These are phyloP conservation scores for Lyophyllum atratum DNA, from an alignment of 768 basidiomycete species.

Conservation along the genomic window DNA sequence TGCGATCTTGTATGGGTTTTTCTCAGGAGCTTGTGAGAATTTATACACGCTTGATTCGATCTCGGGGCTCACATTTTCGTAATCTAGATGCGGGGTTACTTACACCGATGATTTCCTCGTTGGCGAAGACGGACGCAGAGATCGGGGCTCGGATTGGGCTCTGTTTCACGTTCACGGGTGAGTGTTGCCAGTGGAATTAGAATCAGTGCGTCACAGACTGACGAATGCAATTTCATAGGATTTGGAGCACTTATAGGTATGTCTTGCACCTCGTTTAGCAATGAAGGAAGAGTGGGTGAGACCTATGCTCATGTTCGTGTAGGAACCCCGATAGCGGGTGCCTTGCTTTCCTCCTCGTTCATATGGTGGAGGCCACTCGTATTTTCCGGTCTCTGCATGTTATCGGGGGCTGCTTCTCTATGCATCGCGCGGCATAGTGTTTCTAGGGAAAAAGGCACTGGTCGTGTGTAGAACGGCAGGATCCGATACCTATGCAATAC, in stretches of 20 bases:
- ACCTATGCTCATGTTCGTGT: too few relatives aligned
- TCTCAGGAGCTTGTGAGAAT: too few relatives aligned
- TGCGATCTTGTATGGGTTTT: too few relatives aligned
- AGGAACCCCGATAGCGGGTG: conserved; percentile 24
- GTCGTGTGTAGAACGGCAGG: conserved; percentile 20
- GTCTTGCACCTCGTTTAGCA: not conserved
- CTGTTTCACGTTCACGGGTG: conserved; percentile 35
- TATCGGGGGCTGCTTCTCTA: conserved; percentile 10
- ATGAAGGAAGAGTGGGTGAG: not conserved
- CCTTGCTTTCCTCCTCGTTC: conserved; percentile 16
- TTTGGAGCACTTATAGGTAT: conserved; percentile 23
- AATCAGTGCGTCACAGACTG: not conserved
- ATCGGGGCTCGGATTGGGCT: conserved; percentile 58
- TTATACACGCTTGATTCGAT: too few relatives aligned
- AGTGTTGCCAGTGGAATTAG: not conserved
- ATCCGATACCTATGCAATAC: too few relatives aligned
- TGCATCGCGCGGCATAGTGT: conserved; percentile 14
- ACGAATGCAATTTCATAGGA: conserved; percentile 7
- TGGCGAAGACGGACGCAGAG: conserved; percentile 49
- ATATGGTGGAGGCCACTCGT: conserved; percentile 22
- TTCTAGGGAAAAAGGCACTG: conserved; percentile 16
- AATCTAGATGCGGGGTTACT: conserved; percentile 40
- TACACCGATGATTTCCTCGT: conserved; percentile 42
- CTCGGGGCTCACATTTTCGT: not conserved
- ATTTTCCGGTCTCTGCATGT: conserved; percentile 17